A percentile compares a stretch with the other conserved stretches of the same genome.
Evolutionary conservation across 2,329 filamentous ascomycete genomes (phyloP).

Genomic region (Ascocoryne sarcoides): DNA sequence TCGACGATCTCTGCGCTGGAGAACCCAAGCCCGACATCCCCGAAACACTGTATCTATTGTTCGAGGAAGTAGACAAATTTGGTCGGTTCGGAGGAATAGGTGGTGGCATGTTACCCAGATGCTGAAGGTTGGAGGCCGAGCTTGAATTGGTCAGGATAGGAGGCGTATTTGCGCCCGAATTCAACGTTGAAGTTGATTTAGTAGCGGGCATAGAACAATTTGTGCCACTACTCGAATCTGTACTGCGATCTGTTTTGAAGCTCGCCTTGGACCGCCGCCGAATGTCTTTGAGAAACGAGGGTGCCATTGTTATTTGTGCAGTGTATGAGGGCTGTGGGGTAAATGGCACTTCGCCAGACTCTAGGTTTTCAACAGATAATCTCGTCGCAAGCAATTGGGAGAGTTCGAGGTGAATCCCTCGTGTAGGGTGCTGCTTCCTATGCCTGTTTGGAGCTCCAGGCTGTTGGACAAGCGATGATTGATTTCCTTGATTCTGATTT

Average conservation of each 20-base stretch:
- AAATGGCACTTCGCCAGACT: not conserved
- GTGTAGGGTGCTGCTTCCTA: not conserved
- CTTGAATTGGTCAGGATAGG: conserved; percentile 31
- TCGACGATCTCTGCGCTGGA: conserved; percentile 43
- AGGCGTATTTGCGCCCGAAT: conserved; percentile 51
- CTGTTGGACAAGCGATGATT: conserved; percentile 10
- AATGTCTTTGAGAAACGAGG: conserved; percentile 65
- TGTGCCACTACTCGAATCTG: conserved; percentile 49
- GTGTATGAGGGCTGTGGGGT: too few species aligned
- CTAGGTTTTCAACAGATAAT: not conserved
- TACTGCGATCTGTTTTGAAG: conserved; percentile 57
- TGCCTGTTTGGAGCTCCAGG: not conserved
- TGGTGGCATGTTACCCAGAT: conserved; percentile 41
- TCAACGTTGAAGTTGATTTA: conserved; percentile 49
- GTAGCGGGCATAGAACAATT: conserved; percentile 39
- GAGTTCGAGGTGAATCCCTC: not conserved
- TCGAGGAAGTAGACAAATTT: conserved; percentile 29
- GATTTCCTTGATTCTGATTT: conserved; percentile 6
- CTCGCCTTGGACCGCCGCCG: conserved; percentile 69
- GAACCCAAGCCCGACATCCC: conserved; percentile 54
- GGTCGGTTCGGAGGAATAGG: conserved; percentile 39
- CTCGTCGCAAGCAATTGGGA: not conserved
- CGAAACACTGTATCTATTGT: conserved; percentile 55
- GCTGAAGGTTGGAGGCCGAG: conserved; percentile 54
- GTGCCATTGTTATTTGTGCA: conserved; percentile 39